Conservation (phyloP, 257 asterid species). For the Plantago ovata region DNA sequence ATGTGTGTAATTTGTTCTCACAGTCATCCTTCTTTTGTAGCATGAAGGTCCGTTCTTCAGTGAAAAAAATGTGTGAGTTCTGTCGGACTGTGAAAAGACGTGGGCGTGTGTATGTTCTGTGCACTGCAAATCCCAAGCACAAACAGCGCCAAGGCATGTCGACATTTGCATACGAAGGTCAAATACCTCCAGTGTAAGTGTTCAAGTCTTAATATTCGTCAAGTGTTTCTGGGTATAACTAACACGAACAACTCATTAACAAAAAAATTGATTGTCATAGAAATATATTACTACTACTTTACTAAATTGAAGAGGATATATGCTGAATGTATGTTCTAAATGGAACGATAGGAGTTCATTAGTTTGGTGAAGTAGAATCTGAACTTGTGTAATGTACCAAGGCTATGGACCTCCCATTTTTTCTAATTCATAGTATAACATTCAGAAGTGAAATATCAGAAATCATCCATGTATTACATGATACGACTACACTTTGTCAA, state of each 20-base stretch:
- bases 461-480: background rate
- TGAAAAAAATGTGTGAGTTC: constrained; percentile 89
- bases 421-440: background rate
- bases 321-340: background rate
- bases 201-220: constrained; percentile 3
- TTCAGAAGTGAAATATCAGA: background rate
- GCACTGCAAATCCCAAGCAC: constrained; percentile 93
- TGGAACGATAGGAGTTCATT: background rate
- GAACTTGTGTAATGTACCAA: background rate
- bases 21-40: constrained; percentile 24
- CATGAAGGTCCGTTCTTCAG: constrained; percentile 98
- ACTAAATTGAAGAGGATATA: background rate
- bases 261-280: background rate
- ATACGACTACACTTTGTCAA: no score
- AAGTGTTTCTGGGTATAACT: constrained; percentile 9
- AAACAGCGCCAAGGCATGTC: constrained; percentile 93
- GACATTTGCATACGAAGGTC: constrained; percentile 71
- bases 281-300: background rate
- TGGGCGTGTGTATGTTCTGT: constrained; percentile 81
- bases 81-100: constrained; percentile 86
- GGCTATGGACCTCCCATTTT: background rate
- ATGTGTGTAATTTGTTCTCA: constrained; percentile 9
- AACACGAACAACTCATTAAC: constrained; percentile 4
- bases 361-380: background rate
- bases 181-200: constrained; percentile 47